Base-by-base conservation (phyloP, 768 basidiomycete species). In the Pleurotus pulmonarius region DNA sequence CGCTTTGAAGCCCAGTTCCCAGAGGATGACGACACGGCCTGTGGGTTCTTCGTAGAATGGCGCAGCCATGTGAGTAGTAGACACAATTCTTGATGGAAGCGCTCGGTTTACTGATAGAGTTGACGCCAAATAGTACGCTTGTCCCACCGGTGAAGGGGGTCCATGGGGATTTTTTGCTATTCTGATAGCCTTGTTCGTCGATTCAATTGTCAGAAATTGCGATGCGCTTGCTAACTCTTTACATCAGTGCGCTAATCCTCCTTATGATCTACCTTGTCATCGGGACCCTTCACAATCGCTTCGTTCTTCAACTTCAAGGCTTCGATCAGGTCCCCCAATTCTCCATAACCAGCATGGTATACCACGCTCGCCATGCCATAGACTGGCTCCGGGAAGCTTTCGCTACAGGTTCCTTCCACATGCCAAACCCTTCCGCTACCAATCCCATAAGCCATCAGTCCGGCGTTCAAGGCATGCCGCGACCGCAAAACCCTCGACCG, bases 41-140 rank as follows among this genome's bases (percentile, higher is more conserved):
- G 93, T 67, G 80, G 84, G 11, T 94, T 86, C 66, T 81, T 88
- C 57, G 70, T 95, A 39, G 91, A 94, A 72, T 95, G 93, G 93
- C 75, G 79, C 55, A 93, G 89, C 4, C 84, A 83, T 62, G 92
- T 93, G 61, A 63, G 82, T 68, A 5, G 25, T 68, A 5, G 25
- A 20, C 24, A n/a, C 26, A 44, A 7, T 44, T 24, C 40, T 26
- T 44, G n/a, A 44, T 22, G 9, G 41, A 44, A 22, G n/a, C 41
- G n/a, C 41, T 20, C 13, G 9, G 41, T n/a, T 43, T 43, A 11
- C 29, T 34, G 29, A 16, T 46, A 40, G 48, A 20, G 29, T 20
- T 52, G 34, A 48, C 15, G 22, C 41, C 18, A 49, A 60, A 15
- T 56, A 90, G 87, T 77, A 78, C 63, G 92, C 92, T 6, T 94